phyloP scores from a whole-genome alignment of 2,329 filamentous ascomycete genomes.

The Diaporthe longicolla region DNA sequence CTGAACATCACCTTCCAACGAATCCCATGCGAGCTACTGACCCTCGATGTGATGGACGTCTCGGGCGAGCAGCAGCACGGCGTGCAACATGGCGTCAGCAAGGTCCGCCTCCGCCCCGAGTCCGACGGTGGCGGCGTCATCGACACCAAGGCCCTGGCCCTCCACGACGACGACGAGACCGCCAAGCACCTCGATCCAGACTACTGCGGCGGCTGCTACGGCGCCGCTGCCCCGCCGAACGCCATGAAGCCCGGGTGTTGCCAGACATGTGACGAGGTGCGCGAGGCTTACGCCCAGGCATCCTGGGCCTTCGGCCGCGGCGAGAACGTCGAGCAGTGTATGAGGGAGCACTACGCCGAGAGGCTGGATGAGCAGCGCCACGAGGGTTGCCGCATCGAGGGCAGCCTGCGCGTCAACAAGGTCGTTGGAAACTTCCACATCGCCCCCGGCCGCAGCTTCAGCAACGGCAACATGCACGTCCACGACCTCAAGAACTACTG shows the following conservation, averaged over 20 bases:
- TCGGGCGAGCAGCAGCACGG: constrained; percentile 97
- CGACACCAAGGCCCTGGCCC: constrained; percentile 76
- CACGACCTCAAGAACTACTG: constrained; percentile 98
- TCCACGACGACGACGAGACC: constrained; percentile 78
- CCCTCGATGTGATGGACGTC: constrained; percentile 99
- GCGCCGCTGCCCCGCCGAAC: constrained; percentile 79
- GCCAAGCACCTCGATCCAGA: constrained; percentile 86
- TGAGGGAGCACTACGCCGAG: constrained; percentile 93
- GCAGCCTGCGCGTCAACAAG: constrained; percentile 94
- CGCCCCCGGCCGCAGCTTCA: constrained; percentile 95
- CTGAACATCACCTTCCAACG: constrained; percentile 96
- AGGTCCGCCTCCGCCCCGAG: constrained; percentile 83
- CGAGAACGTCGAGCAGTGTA: constrained; percentile 94
- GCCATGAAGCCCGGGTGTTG: constrained; percentile 90
- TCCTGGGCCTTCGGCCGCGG: constrained; percentile 96
- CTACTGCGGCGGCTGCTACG: constrained; percentile 96
- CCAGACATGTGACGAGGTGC: constrained; percentile 96
- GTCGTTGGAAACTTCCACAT: constrained; percentile 99
- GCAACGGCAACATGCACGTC: constrained; percentile 95
- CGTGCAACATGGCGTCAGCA: constrained; percentile 91
- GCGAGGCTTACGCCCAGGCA: constrained; percentile 90
- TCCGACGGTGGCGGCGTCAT: constrained; percentile 83
- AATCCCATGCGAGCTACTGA: constrained; percentile 94
- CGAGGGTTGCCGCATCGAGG: constrained; percentile 96
- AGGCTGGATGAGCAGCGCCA: constrained; percentile 87